Evolutionary conservation across 805 yeast genomes (phyloP).

Genomic region (Saccharomycopsis javanensis): DNA sequence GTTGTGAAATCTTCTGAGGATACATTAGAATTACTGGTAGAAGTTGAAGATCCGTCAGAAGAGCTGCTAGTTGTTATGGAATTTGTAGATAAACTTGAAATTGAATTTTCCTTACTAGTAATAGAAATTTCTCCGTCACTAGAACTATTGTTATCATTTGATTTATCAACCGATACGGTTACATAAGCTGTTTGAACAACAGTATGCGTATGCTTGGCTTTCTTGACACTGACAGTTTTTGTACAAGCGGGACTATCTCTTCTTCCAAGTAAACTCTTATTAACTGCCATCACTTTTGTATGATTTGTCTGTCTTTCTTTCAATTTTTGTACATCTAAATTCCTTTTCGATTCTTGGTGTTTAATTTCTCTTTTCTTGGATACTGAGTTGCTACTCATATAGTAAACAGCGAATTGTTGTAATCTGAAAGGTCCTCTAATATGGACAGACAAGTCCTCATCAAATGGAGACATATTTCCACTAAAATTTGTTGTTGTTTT

Average conservation of each 20-base stretch:
- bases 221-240: constrained; percentile 18
- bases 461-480: constrained; percentile 69
- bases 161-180: constrained; percentile 41
- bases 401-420: constrained; percentile 72
- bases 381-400: constrained; percentile 40
- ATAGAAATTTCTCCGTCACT: too few relatives aligned
- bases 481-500: constrained; percentile 46
- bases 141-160: constrained; percentile 40
- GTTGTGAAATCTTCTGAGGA: too few relatives aligned
- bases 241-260: constrained; percentile 29
- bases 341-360: not conserved
- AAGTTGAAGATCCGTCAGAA: too few relatives aligned
- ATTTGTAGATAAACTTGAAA: too few relatives aligned
- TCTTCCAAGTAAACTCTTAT: constrained; percentile 26
- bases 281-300: not conserved
- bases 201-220: constrained; percentile 37
- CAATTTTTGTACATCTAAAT: not conserved
- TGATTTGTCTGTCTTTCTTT: constrained; percentile 21
- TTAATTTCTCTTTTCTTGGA: constrained; percentile 29
- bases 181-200: constrained; percentile 74
- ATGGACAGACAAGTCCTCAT: constrained; percentile 81
- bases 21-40: too few relatives aligned
- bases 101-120: too few relatives aligned
- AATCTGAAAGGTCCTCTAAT: constrained; percentile 83
- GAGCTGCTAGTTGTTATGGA: too few relatives aligned